A percentile compares a stretch with the other conserved stretches of the same genome.
These are phyloP conservation scores for Ascochyta rabiei DNA, from an alignment of 2,329 filamentous ascomycete species.

Conservation along the genomic window DNA sequence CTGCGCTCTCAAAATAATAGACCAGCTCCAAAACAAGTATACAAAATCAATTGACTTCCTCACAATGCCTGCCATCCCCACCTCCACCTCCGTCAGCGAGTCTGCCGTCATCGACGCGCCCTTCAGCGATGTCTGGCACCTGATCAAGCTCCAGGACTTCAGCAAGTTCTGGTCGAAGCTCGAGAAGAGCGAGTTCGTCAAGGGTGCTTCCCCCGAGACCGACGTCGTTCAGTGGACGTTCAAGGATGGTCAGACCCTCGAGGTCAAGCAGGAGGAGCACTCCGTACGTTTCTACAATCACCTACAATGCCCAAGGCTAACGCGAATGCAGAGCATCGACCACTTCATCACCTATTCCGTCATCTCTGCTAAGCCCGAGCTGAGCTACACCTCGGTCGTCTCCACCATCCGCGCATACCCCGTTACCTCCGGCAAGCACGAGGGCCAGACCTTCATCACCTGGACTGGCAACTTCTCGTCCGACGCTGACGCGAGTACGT, in stretches of 20 bases:
- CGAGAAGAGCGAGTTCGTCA: slow-evolving; percentile 66
- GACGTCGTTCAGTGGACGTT: slow-evolving; percentile 74
- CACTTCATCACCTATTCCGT: slow-evolving; percentile 78
- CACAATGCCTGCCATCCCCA: slow-evolving; percentile 58
- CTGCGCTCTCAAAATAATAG: background rate
- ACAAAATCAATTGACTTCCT: slow-evolving; percentile 10
- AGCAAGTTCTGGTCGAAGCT: slow-evolving; percentile 70
- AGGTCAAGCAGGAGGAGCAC: slow-evolving; percentile 79
- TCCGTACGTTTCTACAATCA: slow-evolving; percentile 56
- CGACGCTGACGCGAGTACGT: slow-evolving; percentile 71
- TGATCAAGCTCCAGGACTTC: slow-evolving; percentile 75
- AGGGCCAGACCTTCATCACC: slow-evolving; percentile 69
- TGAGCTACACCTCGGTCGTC: slow-evolving; percentile 70
- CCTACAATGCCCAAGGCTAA: background rate
- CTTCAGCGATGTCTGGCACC: slow-evolving; percentile 72
- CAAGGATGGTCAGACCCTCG: slow-evolving; percentile 70
- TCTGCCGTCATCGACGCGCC: slow-evolving; percentile 71
- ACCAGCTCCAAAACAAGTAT: background rate
- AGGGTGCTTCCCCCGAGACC: slow-evolving; percentile 67
- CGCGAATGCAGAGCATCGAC: slow-evolving; percentile 63
- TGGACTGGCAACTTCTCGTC: slow-evolving; percentile 74
- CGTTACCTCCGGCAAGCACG: slow-evolving; percentile 69
- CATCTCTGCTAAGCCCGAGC: slow-evolving; percentile 68
- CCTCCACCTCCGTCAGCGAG: slow-evolving; percentile 69
- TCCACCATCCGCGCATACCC: slow-evolving; percentile 70